Evolutionary conservation across 257 asterid species (phyloP).

Genomic region (Solanum sejunctum): DNA sequence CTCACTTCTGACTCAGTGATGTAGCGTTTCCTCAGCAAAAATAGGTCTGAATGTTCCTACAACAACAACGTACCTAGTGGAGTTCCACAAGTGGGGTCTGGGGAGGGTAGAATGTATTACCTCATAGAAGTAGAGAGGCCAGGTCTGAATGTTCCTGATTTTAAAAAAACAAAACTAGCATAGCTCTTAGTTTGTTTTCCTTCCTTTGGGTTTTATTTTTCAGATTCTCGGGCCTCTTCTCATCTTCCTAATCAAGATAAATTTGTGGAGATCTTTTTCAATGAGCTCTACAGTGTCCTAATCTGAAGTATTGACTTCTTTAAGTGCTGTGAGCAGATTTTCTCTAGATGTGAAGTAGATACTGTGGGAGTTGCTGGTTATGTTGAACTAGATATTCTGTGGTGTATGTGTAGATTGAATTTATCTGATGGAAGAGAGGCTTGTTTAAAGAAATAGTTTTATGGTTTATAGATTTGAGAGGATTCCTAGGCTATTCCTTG

Average conservation of each 20-base stretch:
- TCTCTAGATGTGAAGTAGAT: not conserved
- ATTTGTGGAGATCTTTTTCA: not conserved
- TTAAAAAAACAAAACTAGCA: not conserved
- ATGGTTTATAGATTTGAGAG: not conserved
- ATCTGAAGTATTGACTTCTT: not conserved
- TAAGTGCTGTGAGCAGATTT: not conserved
- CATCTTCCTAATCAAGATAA: not conserved
- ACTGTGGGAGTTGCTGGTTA: not conserved
- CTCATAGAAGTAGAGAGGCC: too few species aligned
- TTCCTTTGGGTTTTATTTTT: not conserved
- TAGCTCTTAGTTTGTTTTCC: not conserved
- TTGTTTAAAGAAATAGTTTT: not conserved
- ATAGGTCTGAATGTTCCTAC: too few species aligned
- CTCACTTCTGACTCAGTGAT: too few species aligned
- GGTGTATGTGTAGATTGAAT: not conserved
- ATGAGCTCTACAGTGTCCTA: not conserved
- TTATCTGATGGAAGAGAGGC: not conserved
- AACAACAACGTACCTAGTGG: too few species aligned
- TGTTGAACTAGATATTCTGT: not conserved
- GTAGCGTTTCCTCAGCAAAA: too few species aligned
- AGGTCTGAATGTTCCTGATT: too few species aligned
- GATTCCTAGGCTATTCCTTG: not conserved
- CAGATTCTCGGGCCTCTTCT: not conserved
- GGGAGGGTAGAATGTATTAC: too few species aligned
- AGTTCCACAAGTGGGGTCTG: too few species aligned